phyloP scores from a whole-genome alignment of 305 asterid species.

The Fraxinus velutina region DNA sequence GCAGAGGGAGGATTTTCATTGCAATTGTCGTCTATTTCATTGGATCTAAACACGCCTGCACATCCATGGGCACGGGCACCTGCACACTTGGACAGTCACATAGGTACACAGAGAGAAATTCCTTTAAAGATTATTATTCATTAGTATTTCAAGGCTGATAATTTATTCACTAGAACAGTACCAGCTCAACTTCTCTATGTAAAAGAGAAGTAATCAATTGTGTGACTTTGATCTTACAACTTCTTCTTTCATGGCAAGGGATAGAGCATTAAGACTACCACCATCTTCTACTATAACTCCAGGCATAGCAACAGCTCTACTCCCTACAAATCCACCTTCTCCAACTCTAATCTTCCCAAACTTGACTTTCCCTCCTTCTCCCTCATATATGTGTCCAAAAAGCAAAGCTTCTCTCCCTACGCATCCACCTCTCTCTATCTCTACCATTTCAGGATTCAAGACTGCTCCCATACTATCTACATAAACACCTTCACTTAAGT shows the following conservation, averaged over 20 bases:
- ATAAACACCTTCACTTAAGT: constrained; percentile 56
- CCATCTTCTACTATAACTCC: constrained; percentile 72
- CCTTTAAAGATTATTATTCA: neutral
- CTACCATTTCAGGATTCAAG: constrained; percentile 87
- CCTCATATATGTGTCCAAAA: constrained; percentile 82
- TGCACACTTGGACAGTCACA: neutral
- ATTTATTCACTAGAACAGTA: constrained; percentile 15
- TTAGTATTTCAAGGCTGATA: neutral
- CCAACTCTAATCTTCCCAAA: constrained; percentile 66
- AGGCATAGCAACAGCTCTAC: constrained; percentile 77
- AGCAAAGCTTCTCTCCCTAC: constrained; percentile 70
- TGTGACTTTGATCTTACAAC: constrained; percentile 42
- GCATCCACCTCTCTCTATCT: constrained; percentile 61
- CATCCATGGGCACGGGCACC: neutral
- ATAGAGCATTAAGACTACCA: constrained; percentile 56
- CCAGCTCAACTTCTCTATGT: neutral
- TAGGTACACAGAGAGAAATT: neutral
- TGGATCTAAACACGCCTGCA: neutral
- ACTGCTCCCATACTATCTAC: constrained; percentile 78
- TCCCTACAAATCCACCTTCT: constrained; percentile 74
- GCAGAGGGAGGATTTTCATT: neutral
- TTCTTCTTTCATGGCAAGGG: constrained; percentile 88
- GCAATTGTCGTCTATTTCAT: neutral
- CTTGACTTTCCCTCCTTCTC: constrained; percentile 73
- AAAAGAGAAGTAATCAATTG: neutral